Percentiles rank a stretch among this genome's conserved stretches.
phyloP scores from a whole-genome alignment of 495 filamentous ascomycete genomes.

The Alectoria sarmentosa region DNA sequence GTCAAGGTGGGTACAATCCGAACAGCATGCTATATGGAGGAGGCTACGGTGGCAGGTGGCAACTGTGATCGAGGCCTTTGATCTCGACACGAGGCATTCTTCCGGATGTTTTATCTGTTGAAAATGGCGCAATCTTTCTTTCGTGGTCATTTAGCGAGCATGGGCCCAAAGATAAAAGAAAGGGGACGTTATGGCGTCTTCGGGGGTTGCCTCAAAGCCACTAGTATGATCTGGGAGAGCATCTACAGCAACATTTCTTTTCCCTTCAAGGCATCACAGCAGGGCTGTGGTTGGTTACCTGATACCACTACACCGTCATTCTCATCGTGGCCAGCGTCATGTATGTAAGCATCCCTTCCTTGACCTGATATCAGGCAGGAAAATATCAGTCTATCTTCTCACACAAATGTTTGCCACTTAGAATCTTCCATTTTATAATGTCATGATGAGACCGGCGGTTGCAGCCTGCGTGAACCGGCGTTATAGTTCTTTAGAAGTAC shows the following conservation, averaged over 20 bases:
- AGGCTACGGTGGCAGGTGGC: conserved; percentile 69
- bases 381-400: conserved; percentile 48
- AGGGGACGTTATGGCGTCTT: conserved; percentile 10
- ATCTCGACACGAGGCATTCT: conserved; percentile 21
- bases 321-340: conserved; percentile 57
- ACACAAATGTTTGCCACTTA: conserved; percentile 45
- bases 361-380: conserved; percentile 43
- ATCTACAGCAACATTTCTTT: conserved; percentile 25
- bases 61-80: conserved; percentile 23
- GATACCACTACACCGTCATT: conserved; percentile 52
- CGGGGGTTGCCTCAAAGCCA: conserved; percentile 7
- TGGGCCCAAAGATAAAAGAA: conserved; percentile 16
- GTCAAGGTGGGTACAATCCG: conserved; percentile 97
- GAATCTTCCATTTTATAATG: conserved; percentile 30
- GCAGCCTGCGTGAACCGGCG: conserved; percentile 3
- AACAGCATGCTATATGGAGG: conserved; percentile 76
- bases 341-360: conserved; percentile 70
- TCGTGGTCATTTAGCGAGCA: conserved; percentile 21
- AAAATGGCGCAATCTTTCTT: conserved; percentile 15
- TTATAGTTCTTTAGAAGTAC: not conserved
- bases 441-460: conserved; percentile 28
- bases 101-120: conserved; percentile 26
- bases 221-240: conserved; percentile 25
- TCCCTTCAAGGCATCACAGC: conserved; percentile 32
- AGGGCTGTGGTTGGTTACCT: conserved; percentile 33